Percentiles rank a stretch among this genome's conserved stretches.
Conservation (phyloP, 2,329 filamentous ascomycete genomes). For the Aspergillus fijiensis region DNA sequence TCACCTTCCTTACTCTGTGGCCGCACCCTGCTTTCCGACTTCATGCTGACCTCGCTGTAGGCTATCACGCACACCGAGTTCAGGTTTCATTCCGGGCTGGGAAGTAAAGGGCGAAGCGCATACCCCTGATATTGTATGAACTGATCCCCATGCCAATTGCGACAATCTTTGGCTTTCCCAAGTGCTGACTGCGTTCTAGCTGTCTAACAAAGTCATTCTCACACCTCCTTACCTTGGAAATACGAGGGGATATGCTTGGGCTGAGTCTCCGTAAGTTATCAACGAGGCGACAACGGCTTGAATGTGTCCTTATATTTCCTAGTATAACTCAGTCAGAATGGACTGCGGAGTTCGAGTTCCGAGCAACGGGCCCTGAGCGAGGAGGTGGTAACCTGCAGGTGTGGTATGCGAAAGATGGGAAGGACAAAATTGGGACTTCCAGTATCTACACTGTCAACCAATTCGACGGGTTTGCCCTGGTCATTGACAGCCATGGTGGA, state of each 20-base stretch:
- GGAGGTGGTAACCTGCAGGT: conserved; percentile 88
- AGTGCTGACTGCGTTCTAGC: conserved; percentile 36
- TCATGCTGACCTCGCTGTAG: conserved; percentile 37
- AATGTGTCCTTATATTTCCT: conserved; percentile 12
- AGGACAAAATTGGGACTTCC: conserved; percentile 63
- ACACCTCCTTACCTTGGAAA: conserved; percentile 87
- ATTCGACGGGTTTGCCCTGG: conserved; percentile 88
- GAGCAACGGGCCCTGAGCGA: conserved; percentile 79
- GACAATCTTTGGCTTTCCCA: background rate
- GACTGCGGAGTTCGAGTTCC: conserved; percentile 82
- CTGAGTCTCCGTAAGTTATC: conserved; percentile 54
- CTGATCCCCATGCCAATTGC: background rate
- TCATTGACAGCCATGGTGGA: conserved; percentile 80
- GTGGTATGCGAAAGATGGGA: conserved; percentile 78
- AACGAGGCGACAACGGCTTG: background rate
- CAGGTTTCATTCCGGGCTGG: conserved; percentile 57
- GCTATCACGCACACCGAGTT: conserved; percentile 55
- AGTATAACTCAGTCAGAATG: conserved; percentile 63
- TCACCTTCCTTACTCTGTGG: background rate
- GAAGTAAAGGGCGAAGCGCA: conserved; percentile 55
- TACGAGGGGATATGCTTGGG: conserved; percentile 80
- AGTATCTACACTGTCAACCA: conserved; percentile 81
- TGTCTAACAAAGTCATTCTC: conserved; percentile 89
- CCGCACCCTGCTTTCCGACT: background rate
- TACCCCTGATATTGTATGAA: conserved; percentile 52